Evolutionary conservation across 2,329 filamentous ascomycete species (phyloP).

Genomic region (Dothideomycetes sp.): DNA sequence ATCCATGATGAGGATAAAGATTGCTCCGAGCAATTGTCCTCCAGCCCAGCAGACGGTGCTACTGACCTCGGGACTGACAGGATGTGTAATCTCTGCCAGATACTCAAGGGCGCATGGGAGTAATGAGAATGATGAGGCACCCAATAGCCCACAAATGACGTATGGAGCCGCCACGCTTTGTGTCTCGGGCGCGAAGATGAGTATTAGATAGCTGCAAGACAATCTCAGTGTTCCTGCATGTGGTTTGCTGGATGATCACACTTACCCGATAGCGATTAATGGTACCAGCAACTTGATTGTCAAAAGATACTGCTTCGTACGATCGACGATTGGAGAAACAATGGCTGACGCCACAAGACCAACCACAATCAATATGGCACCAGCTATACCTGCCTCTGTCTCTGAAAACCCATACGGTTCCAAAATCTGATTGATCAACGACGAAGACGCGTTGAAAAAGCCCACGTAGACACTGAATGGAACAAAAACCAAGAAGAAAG

Average conservation of each 20-base stretch:
- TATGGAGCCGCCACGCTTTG: slow-evolving; percentile 58
- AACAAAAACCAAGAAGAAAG: slow-evolving; percentile 72
- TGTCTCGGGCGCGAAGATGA: slow-evolving; percentile 71
- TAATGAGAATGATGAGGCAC: slow-evolving; percentile 69
- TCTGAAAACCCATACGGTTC: slow-evolving; percentile 76
- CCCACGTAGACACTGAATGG: slow-evolving; percentile 82
- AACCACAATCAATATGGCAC: slow-evolving; percentile 79
- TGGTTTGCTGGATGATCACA: background rate
- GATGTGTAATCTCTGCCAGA: slow-evolving; percentile 77
- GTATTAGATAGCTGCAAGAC: slow-evolving; percentile 52
- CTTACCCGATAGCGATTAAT: slow-evolving; percentile 45
- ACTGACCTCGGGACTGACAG: slow-evolving; percentile 76
- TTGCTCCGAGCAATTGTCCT: slow-evolving; percentile 74
- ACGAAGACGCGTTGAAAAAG: slow-evolving; percentile 87
- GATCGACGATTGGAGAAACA: slow-evolving; percentile 72
- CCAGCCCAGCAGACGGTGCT: slow-evolving; percentile 76
- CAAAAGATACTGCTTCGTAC: slow-evolving; percentile 67
- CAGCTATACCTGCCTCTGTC: slow-evolving; percentile 78
- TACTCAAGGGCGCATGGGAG: slow-evolving; percentile 82
- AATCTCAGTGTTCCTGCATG: too few relatives aligned
- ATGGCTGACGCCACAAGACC: slow-evolving; percentile 72
- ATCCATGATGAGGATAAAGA: slow-evolving; percentile 77
- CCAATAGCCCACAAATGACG: slow-evolving; percentile 64
- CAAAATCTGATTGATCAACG: slow-evolving; percentile 83
- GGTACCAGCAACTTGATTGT: slow-evolving; percentile 68